Evolutionary conservation across 441 rosid species (phyloP), one percentile per base, ranked within the genome.

Genomic region (Sinapis alba): DNA sequence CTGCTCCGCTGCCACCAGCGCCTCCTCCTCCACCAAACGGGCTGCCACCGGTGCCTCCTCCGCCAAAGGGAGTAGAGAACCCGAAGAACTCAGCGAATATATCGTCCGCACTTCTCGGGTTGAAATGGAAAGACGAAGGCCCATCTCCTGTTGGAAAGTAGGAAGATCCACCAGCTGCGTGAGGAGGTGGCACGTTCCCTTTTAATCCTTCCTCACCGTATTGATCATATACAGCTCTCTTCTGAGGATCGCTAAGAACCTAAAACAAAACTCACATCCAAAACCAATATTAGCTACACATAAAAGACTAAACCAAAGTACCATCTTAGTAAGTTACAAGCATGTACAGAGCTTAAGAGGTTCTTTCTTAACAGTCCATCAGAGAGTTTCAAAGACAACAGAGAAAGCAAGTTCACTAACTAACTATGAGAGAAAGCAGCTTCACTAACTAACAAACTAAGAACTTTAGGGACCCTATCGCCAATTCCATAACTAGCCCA

Each of bases 181-280:
- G 85, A 10, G 97, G 90, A 1, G 98, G 94, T 13, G 92, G 93
- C 47, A 85, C 79, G 41, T 78, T 86, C 23, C 91, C 95, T 76
- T 94, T 94, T 19, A 94, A 71, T 43, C 95, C 95, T 81, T 92
- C 98, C 67, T 90, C 98, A 9, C 97, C 97, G 21, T 88, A 91
- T 56, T 86, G 92, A 78, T 94, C 98, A 45, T 87, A 92, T 1
- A 91, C 79, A 0, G 89, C 91, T 83, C 90, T 84, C 80, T 90
- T 91, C 47, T 85, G 91, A 7, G 93, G 85, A 84, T 94, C 98
- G 60, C 96, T 91, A 7, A 94, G 83, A 61, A 93, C 97, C 98
- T 93, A 59, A 53, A 62, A n/a, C 51, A 45, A 20, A 66, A 65
- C 50, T 38, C 76, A 71, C 16, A 77, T 4, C 27, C 36, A 77